These are phyloP conservation scores for Colletotrichum chrysophilum DNA, from an alignment of 2,329 filamentous ascomycete species.

Conservation along the genomic window DNA sequence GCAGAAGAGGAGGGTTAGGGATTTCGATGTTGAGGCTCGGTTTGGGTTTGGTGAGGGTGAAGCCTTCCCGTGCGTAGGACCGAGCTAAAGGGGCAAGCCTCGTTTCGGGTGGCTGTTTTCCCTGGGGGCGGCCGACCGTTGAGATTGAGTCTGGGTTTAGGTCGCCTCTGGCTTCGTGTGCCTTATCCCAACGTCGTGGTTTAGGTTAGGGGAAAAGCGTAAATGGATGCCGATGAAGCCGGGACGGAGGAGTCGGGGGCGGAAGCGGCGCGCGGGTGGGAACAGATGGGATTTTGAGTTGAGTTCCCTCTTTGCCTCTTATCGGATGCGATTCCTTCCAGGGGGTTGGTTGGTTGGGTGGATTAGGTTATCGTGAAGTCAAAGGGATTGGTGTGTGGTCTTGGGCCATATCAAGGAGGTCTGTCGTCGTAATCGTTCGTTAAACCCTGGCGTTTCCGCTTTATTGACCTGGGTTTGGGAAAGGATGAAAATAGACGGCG, in stretches of 20 bases:
- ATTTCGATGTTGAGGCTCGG: not conserved
- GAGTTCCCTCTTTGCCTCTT: not conserved
- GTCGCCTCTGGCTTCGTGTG: not conserved
- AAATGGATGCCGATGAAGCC: not conserved
- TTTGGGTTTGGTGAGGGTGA: not conserved
- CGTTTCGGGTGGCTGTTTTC: not conserved
- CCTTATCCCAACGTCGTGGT: not conserved
- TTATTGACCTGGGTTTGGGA: not conserved
- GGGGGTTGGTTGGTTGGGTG: not conserved
- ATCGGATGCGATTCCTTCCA: not conserved
- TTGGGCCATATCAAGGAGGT: not conserved
- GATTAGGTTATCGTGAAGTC: not conserved
- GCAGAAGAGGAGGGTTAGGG: not conserved
- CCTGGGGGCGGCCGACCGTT: not conserved
- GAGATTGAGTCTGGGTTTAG: not conserved
- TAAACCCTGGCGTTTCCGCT: not conserved
- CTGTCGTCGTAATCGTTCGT: not conserved
- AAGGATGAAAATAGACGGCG: not conserved
- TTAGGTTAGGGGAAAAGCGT: not conserved
- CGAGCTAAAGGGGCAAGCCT: not conserved
- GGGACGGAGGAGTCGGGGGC: not conserved
- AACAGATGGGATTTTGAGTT: not conserved
- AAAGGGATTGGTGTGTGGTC: not conserved
- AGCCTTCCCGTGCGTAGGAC: not conserved
- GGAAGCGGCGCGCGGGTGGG: not conserved